These are phyloP conservation scores for Datisca glomerata DNA, from an alignment of 306 rosid genomes.

Conservation along the genomic window DNA sequence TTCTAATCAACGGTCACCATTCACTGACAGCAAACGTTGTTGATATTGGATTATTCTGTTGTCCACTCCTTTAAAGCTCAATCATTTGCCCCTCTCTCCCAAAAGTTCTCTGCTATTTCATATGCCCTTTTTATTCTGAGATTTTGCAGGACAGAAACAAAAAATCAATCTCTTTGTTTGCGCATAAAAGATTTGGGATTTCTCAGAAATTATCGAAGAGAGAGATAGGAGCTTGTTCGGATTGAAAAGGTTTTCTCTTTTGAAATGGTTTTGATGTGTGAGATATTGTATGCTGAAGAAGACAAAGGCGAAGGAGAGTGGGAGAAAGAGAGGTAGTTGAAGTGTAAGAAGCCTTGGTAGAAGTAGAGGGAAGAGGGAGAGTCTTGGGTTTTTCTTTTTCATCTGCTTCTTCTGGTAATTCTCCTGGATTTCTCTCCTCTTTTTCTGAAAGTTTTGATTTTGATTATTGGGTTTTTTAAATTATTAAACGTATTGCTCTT, in stretches of 20 bases:
- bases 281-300: conserved; percentile 32
- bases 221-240: conserved; percentile 1
- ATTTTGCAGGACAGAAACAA: conserved; percentile 19
- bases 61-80: conserved; percentile 43
- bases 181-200: conserved; percentile 29
- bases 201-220: conserved; percentile 15
- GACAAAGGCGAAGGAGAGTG: conserved; percentile 68
- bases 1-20: conserved; percentile 41
- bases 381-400: neutral
- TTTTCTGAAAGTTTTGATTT: too few species aligned
- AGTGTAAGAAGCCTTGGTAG: conserved; percentile 28
- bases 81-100: conserved; percentile 37
- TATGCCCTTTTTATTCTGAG: conserved; percentile 12
- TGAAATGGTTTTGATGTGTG: conserved; percentile 74
- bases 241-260: conserved; percentile 6
- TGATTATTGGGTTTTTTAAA: too few species aligned
- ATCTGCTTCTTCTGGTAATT: neutral
- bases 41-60: conserved; percentile 33
- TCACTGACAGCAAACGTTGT: conserved; percentile 22
- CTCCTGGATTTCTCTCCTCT: too few species aligned
- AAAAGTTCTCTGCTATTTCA: conserved; percentile 9
- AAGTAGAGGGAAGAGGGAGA: conserved; percentile 12
- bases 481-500: neutral
- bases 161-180: conserved; percentile 23
- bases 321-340: conserved; percentile 71